These are phyloP conservation scores for Phycomyces blakesleeanus DNA, from an alignment of 192 early-diverging fungal species.

Conservation along the genomic window DNA sequence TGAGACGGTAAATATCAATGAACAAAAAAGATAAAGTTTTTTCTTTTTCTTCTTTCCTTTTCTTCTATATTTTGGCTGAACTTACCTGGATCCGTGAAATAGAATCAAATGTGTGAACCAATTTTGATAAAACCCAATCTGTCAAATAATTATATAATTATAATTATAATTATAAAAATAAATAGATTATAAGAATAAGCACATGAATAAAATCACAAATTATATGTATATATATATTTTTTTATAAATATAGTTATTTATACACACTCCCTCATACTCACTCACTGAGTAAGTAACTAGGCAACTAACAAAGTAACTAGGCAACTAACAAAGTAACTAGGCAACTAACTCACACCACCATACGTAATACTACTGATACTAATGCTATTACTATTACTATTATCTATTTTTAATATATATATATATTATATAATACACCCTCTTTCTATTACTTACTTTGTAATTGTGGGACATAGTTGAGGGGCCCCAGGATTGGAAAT, in stretches of 20 bases:
- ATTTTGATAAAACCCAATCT: conserved; percentile 26
- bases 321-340: too few species aligned
- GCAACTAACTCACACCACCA: too few species aligned
- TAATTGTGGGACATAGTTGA: conserved; percentile 17
- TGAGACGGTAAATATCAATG: too few species aligned
- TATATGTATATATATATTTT: not conserved
- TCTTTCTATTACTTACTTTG: conserved; percentile 18
- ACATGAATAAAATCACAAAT: not conserved
- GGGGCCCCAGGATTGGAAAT: conserved; percentile 28
- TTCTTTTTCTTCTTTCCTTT: too few species aligned
- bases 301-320: too few species aligned
- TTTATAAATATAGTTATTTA: conserved; percentile 1
- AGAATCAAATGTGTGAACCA: conserved; percentile 32
- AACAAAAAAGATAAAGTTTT: not conserved
- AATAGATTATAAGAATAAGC: not conserved
- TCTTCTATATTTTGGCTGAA: too few species aligned
- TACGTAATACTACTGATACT: too few species aligned
- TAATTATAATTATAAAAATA: not conserved
- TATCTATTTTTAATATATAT: not conserved
- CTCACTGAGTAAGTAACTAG: too few species aligned
- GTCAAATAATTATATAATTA: not conserved
- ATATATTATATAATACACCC: not conserved
- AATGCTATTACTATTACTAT: too few species aligned
- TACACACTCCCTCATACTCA: too few species aligned
- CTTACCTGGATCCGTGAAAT: conserved; percentile 31